Percentiles rank a stretch among this genome's conserved stretches.
These are phyloP conservation scores for Gnomoniopsis sp. DNA, from an alignment of 2,329 filamentous ascomycete genomes.

Conservation along the genomic window DNA sequence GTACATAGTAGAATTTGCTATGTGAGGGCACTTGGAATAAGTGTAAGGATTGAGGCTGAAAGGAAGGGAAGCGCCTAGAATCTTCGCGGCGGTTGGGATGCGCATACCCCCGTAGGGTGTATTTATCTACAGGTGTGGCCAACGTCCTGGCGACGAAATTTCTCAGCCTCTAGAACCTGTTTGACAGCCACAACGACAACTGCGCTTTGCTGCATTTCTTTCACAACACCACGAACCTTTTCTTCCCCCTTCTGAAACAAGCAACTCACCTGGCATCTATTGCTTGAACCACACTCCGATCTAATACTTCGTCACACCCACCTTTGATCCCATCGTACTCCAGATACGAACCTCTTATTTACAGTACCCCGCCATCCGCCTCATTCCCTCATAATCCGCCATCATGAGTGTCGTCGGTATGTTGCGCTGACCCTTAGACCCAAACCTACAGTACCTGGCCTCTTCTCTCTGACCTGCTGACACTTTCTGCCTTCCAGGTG, in stretches of 20 bases:
- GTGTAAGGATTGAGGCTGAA: neutral
- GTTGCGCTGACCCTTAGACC: constrained; percentile 21
- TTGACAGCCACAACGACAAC: neutral
- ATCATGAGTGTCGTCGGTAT: constrained; percentile 56
- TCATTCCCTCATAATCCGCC: constrained; percentile 24
- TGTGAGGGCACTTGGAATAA: no score
- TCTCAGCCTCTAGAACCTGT: neutral
- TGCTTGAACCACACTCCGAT: neutral
- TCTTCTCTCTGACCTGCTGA: constrained; percentile 17
- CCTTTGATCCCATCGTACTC: neutral
- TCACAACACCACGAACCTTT: neutral
- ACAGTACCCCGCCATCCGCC: constrained; percentile 16
- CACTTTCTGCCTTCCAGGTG: constrained; percentile 48
- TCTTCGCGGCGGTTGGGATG: neutral
- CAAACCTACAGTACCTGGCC: constrained; percentile 11
- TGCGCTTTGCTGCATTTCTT: neutral
- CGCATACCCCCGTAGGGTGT: neutral
- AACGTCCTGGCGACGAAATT: neutral
- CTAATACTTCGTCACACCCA: neutral
- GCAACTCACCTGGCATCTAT: neutral
- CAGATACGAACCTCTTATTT: neutral
- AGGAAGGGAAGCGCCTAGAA: neutral
- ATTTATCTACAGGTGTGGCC: no score
- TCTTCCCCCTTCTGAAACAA: neutral
- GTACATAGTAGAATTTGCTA: no score